Conservation (phyloP, 257 asterid species). For the Penstemon davidsonii region DNA sequence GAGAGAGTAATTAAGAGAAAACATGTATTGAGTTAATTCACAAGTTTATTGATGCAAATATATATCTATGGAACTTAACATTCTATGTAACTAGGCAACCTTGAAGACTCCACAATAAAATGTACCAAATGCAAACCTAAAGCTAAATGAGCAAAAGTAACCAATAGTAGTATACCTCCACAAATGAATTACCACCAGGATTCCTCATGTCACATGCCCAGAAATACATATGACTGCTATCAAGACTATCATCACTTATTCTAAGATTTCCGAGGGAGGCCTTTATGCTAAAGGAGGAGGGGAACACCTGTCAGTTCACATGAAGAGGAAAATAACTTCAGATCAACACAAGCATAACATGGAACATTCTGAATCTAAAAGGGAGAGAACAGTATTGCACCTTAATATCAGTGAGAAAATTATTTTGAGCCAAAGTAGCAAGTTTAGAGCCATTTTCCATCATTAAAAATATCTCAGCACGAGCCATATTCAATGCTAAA, state of each 20-base stretch:
- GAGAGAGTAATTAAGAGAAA: too few relatives aligned
- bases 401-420: slow-evolving; percentile 86
- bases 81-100: not conserved
- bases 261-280: slow-evolving; percentile 97
- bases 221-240: slow-evolving; percentile 71
- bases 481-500: slow-evolving; percentile 81
- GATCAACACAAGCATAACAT: slow-evolving; percentile 22
- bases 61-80: too few relatives aligned
- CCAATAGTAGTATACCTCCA: slow-evolving; percentile 59
- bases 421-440: slow-evolving; percentile 86
- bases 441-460: slow-evolving; percentile 80
- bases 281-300: slow-evolving; percentile 85
- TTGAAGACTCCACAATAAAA: not conserved
- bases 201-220: slow-evolving; percentile 99
- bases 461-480: slow-evolving; percentile 93
- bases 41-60: too few relatives aligned
- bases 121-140: slow-evolving; percentile 14
- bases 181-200: slow-evolving; percentile 96
- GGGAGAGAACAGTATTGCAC: slow-evolving; percentile 36
- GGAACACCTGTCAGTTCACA: slow-evolving; percentile 63
- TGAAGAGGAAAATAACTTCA: slow-evolving; percentile 28
- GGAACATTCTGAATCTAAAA: slow-evolving; percentile 22
- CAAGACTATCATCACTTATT: slow-evolving; percentile 93
- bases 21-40: too few relatives aligned
- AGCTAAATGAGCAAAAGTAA: slow-evolving; percentile 14